Evolutionary conservation across 2,329 filamentous ascomycete species (phyloP), one percentile per base, ranked within the genome.

Genomic region (Cladobotryum protrusum): DNA sequence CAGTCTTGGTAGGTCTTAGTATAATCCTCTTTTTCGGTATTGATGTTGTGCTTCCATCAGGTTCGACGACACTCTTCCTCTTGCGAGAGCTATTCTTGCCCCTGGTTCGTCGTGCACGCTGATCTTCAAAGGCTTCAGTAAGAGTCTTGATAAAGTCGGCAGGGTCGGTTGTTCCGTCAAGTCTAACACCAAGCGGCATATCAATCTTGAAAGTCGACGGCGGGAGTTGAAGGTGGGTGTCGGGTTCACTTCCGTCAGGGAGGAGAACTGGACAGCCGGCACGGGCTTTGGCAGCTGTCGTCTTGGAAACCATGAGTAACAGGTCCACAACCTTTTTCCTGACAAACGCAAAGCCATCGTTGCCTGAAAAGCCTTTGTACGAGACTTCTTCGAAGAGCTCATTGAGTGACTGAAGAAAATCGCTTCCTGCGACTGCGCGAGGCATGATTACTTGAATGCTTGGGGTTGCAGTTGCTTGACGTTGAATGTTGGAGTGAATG

Each of bases 331-430:
- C 49, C 8, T 13, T 34, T 2, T 47, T 5, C 18, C 53, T 48
- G 3, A 61, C 19, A 12, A 51, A 39, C 2, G 37, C 5, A 14
- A 62, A 61, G 29, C 61, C 56, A 15, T 43, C 32, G 0, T 46
- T 5, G 7, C 40, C 42, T 14, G 46, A 37, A 20, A 47, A 55
- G 1, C 47, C 42, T 1, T 51, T 49, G 5, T 18, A 7, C 11
- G 44, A 47, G 13, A 55, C 53, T 47, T 62, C 60, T n/a, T 40
- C 14, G n/a, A 62, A 62, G 11, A 62, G 35, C 0, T 35, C 8
- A 7, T 34, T 35, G 5, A 62, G 29, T 1, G 52, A 59, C 0
- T 37, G 35, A 17, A 54, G 45, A 18, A 62, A 59, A 6, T 59
- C 52, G 3, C n/a, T n/a, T 14, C 41, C 42, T 46, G 44, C 34